Evolutionary conservation across 805 yeast genomes (phyloP).

Genomic region (Saturnispora gosingensis): DNA sequence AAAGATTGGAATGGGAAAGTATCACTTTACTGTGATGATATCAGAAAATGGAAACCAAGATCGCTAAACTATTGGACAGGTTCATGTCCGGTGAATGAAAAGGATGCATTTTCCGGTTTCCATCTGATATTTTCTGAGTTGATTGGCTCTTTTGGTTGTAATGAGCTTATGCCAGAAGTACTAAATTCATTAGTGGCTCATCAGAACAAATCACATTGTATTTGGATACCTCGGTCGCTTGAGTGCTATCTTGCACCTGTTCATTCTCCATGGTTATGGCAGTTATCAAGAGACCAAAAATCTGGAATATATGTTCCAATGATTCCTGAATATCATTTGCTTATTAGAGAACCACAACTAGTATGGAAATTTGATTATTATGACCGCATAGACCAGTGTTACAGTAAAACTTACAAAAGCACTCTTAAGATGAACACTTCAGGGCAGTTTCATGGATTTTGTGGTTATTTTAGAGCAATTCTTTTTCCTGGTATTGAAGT

Average conservation of each 20-base stretch:
- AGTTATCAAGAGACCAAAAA: conserved; percentile 19
- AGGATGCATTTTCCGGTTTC: conserved; percentile 15
- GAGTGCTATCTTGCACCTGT: conserved; percentile 59
- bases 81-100: not conserved
- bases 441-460: conserved; percentile 59
- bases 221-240: conserved; percentile 55
- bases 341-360: conserved; percentile 39
- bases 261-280: conserved; percentile 44
- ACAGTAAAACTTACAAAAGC: not conserved
- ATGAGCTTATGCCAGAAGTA: conserved; percentile 84
- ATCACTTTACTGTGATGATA: conserved; percentile 46
- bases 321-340: conserved; percentile 29
- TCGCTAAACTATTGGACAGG: conserved; percentile 15
- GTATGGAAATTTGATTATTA: conserved; percentile 54
- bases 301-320: conserved; percentile 24
- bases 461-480: conserved; percentile 66
- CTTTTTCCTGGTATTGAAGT: conserved; percentile 52
- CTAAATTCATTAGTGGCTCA: conserved; percentile 34
- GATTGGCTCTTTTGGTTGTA: conserved; percentile 87
- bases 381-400: not conserved
- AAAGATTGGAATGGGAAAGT: conserved; percentile 47
- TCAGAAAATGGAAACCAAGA: conserved; percentile 38
- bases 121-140: conserved; percentile 72
- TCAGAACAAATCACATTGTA: conserved; percentile 34
- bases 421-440: not conserved